These are phyloP conservation scores for Aspergillus neotritici DNA, from an alignment of 2,329 filamentous ascomycete species.

Conservation along the genomic window DNA sequence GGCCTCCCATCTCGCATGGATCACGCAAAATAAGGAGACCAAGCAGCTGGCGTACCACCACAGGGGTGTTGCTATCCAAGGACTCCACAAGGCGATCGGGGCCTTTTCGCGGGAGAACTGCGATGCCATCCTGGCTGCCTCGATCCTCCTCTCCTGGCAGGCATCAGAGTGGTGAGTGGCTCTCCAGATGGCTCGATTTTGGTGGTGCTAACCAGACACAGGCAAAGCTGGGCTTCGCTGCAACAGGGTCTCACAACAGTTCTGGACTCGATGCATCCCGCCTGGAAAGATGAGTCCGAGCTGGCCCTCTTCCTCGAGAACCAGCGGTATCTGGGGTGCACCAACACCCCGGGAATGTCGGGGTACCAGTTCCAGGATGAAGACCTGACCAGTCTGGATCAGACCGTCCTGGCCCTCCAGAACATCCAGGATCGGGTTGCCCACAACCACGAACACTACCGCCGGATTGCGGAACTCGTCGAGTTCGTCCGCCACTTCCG, in stretches of 20 bases:
- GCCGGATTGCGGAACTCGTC: constrained; percentile 63
- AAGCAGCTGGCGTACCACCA: constrained; percentile 87
- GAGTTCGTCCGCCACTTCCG: constrained; percentile 67
- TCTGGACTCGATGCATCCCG: constrained; percentile 82
- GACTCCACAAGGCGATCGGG: constrained; percentile 79
- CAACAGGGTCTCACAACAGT: constrained; percentile 90
- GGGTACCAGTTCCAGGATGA: constrained; percentile 50
- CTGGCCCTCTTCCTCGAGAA: constrained; percentile 39
- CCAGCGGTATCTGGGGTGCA: constrained; percentile 34
- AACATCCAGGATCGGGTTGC: constrained; percentile 57
- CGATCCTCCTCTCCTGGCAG: constrained; percentile 90
- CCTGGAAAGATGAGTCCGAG: constrained; percentile 78
- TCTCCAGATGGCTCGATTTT: constrained; percentile 15
- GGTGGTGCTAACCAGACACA: constrained; percentile 42
- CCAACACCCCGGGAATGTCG: constrained; percentile 29
- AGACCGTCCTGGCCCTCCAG: constrained; percentile 59
- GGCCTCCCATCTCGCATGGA: constrained; percentile 87
- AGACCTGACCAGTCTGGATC: constrained; percentile 62
- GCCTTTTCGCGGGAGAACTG: constrained; percentile 80
- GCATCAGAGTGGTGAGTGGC: constrained; percentile 81
- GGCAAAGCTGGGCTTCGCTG: constrained; percentile 86
- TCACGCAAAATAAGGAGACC: constrained; percentile 78
- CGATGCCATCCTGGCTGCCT: constrained; percentile 86
- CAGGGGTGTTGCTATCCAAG: constrained; percentile 76
- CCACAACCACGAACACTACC: constrained; percentile 63